Conservation (phyloP, 768 basidiomycete genomes). For the Leccinum arenicola region DNA sequence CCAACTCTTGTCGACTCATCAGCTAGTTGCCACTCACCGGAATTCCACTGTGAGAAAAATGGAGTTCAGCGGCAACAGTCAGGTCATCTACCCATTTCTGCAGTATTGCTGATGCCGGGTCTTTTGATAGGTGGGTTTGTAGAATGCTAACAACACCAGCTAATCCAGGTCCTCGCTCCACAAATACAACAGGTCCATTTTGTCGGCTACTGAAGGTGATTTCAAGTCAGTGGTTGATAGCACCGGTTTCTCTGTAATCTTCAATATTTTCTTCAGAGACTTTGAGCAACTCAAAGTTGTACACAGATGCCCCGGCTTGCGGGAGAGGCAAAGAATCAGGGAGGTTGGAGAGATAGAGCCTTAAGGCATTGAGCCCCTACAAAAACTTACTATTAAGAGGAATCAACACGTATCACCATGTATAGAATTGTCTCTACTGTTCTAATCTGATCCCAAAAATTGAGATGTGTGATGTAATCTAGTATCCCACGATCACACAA, state of each 20-base stretch:
- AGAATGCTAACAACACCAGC: neutral
- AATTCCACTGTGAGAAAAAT: neutral
- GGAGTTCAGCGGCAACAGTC: neutral
- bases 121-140: neutral
- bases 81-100: neutral
- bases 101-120: neutral
- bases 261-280: neutral
- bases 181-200: neutral
- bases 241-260: neutral
- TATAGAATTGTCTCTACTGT: too few relatives aligned
- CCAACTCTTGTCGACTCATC: neutral
- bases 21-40: too few relatives aligned
- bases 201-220: neutral
- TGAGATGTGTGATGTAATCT: too few relatives aligned
- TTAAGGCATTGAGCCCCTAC: too few relatives aligned
- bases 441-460: too few relatives aligned
- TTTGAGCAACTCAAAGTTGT: too few relatives aligned
- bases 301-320: too few relatives aligned
- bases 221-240: neutral
- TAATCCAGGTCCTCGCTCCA: neutral
- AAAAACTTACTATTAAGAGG: too few relatives aligned
- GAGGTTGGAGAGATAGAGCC: too few relatives aligned
- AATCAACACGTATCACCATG: too few relatives aligned
- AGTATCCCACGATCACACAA: too few relatives aligned
- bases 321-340: too few relatives aligned